phyloP scores from a whole-genome alignment of 1,284 basidiomycete genomes.

The Microbotryum lychnidis-dioicae region DNA sequence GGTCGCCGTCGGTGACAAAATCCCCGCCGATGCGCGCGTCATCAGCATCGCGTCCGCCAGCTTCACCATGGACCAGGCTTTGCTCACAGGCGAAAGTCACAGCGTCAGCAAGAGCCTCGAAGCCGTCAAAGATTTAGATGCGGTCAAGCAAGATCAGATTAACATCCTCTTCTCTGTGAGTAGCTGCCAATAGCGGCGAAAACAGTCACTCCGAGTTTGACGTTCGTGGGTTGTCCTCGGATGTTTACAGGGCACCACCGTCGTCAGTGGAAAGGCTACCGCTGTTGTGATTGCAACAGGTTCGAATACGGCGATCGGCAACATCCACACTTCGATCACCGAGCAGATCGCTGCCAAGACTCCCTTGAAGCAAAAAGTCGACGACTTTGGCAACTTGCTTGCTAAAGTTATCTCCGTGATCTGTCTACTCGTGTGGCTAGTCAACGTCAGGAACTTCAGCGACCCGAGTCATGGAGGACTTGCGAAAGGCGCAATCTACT shows the following conservation, averaged over 20 bases:
- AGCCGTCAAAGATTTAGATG: conserved; percentile 51
- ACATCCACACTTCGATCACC: conserved; percentile 83
- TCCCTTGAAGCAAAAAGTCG: conserved; percentile 86
- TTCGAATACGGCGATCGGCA: conserved; percentile 76
- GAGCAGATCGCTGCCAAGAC: conserved; percentile 86
- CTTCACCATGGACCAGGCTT: conserved; percentile 87
- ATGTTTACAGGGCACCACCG: conserved; percentile 66
- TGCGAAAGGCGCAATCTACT: conserved; percentile 87
- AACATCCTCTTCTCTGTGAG: conserved; percentile 86
- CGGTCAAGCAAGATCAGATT: conserved; percentile 91
- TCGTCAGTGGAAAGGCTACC: conserved; percentile 77
- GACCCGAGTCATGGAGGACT: conserved; percentile 82
- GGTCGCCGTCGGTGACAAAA: conserved; percentile 83
- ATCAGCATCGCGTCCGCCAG: conserved; percentile 81
- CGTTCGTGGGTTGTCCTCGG: background rate
- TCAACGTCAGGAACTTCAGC: conserved; percentile 87
- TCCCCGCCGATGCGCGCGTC: conserved; percentile 86
- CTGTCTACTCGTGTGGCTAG: conserved; percentile 88
- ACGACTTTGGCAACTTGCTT: conserved; percentile 91
- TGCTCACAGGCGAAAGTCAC: conserved; percentile 83
- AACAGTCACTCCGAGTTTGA: background rate
- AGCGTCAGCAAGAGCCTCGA: conserved; percentile 72
- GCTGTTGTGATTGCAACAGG: conserved; percentile 83
- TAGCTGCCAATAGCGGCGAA: conserved; percentile 13
- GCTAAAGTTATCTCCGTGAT: conserved; percentile 94